Conservation (phyloP, 2,329 filamentous ascomycete species). For the Ophiostoma fasciatum region DNA sequence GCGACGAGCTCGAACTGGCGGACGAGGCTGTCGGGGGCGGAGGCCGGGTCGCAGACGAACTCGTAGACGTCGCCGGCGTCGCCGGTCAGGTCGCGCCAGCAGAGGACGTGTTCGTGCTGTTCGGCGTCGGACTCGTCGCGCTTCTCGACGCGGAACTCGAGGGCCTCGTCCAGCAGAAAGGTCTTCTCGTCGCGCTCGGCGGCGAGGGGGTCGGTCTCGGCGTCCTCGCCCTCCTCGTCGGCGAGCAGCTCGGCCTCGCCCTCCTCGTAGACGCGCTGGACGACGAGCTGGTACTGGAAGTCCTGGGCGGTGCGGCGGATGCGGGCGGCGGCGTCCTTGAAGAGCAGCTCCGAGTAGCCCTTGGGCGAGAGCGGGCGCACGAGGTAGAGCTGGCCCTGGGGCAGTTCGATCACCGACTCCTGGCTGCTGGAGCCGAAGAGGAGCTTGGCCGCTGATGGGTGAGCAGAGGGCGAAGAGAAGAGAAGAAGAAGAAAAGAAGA, state of each 20-base stretch:
- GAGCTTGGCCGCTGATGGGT: slow-evolving; percentile 62
- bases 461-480: background rate
- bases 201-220: slow-evolving; percentile 55
- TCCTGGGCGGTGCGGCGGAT: slow-evolving; percentile 90
- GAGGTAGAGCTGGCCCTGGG: slow-evolving; percentile 92
- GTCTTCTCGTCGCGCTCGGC: slow-evolving; percentile 92
- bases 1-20: slow-evolving; percentile 70
- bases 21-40: slow-evolving; percentile 45
- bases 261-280: slow-evolving; percentile 94
- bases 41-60: slow-evolving; percentile 66
- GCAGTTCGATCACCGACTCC: slow-evolving; percentile 85
- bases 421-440: slow-evolving; percentile 79
- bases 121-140: slow-evolving; percentile 53
- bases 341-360: slow-evolving; percentile 96
- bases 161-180: slow-evolving; percentile 82
- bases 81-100: slow-evolving; percentile 89
- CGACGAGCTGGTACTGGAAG: slow-evolving; percentile 91
- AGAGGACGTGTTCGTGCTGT: slow-evolving; percentile 76
- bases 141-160: slow-evolving; percentile 76
- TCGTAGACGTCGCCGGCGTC: slow-evolving; percentile 94
- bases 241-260: slow-evolving; percentile 84
- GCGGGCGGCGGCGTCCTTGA: slow-evolving; percentile 86
- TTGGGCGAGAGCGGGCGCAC: slow-evolving; percentile 91
- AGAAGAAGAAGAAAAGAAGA: background rate
- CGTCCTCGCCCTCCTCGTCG: slow-evolving; percentile 79